Percentiles rank a stretch among this genome's conserved stretches.
Conservation (phyloP, 2,329 filamentous ascomycete genomes). For the Bipolaris sorokiniana region DNA sequence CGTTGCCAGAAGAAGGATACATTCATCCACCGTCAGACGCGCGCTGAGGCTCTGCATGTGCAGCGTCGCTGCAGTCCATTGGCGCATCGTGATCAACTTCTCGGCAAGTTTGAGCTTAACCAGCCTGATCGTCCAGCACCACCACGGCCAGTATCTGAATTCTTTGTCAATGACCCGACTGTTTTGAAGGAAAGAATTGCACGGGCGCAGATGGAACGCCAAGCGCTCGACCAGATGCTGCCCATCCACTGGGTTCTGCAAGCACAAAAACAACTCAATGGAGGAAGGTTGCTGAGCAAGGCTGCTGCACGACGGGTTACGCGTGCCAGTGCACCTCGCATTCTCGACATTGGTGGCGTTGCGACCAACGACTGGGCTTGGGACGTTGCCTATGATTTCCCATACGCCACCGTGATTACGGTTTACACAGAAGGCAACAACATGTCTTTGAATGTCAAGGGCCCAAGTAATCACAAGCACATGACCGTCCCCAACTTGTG, state of each 20-base stretch:
- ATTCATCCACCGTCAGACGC: slow-evolving; percentile 82
- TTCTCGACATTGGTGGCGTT: slow-evolving; percentile 87
- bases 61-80: slow-evolving; percentile 76
- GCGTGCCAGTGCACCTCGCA: slow-evolving; percentile 69
- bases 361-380: slow-evolving; percentile 93
- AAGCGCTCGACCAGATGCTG: slow-evolving; percentile 74
- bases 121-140: slow-evolving; percentile 52
- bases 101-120: slow-evolving; percentile 82
- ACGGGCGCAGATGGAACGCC: slow-evolving; percentile 73
- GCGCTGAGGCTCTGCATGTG: slow-evolving; percentile 88
- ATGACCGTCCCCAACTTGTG: slow-evolving; percentile 78
- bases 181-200: slow-evolving; percentile 65
- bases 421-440: slow-evolving; percentile 66
- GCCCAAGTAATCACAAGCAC: slow-evolving; percentile 85
- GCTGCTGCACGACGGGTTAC: slow-evolving; percentile 49
- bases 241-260: slow-evolving; percentile 67
- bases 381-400: slow-evolving; percentile 86
- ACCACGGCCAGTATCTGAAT: slow-evolving; percentile 54
- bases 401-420: slow-evolving; percentile 85
- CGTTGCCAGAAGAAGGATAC: slow-evolving; percentile 72
- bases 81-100: slow-evolving; percentile 78
- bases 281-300: slow-evolving; percentile 65
- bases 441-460: slow-evolving; percentile 62
- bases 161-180: slow-evolving; percentile 60
- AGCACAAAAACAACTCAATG: slow-evolving; percentile 65